These are phyloP conservation scores for Lepiota brunneoincarnata DNA, from an alignment of 768 basidiomycete species.

Conservation along the genomic window DNA sequence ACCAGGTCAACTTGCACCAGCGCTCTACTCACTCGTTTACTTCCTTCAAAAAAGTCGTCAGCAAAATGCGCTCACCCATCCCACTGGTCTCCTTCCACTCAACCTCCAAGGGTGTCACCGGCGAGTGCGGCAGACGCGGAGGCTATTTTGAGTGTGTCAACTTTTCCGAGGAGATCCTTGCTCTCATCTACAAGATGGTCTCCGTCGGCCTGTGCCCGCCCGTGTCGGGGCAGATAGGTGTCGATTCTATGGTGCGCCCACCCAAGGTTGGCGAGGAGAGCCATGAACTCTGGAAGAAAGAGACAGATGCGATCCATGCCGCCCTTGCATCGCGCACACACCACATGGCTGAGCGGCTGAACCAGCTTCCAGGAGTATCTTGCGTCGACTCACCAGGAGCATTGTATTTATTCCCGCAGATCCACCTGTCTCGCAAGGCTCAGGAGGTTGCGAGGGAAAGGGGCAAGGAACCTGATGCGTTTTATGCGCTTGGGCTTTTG, in stretches of 20 bases:
- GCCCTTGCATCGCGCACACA: constrained; percentile 69
- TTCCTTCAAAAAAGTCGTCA: constrained; percentile 90
- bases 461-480: constrained; percentile 83
- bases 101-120: constrained; percentile 93
- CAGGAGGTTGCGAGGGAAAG: constrained; percentile 65
- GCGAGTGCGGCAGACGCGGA: constrained; percentile 96
- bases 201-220: constrained; percentile 89
- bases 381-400: constrained; percentile 92
- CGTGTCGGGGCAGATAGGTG: constrained; percentile 87
- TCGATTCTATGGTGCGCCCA: constrained; percentile 92
- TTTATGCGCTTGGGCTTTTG: constrained; percentile 82
- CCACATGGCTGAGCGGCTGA: constrained; percentile 78
- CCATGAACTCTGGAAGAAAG: constrained; percentile 77
- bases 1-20: constrained; percentile 89
- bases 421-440: constrained; percentile 72
- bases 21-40: constrained; percentile 70
- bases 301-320: constrained; percentile 77
- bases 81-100: constrained; percentile 96
- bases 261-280: constrained; percentile 74
- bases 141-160: constrained; percentile 96
- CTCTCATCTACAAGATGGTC: constrained; percentile 95
- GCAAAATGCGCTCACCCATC: constrained; percentile 61
- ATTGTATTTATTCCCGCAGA: constrained; percentile 88
- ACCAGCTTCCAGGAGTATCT: constrained; percentile 79
- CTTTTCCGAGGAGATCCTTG: constrained; percentile 70